Conservation (phyloP, 108 stramenopile genomes). For the Fistulifera pelliculosa region DNA sequence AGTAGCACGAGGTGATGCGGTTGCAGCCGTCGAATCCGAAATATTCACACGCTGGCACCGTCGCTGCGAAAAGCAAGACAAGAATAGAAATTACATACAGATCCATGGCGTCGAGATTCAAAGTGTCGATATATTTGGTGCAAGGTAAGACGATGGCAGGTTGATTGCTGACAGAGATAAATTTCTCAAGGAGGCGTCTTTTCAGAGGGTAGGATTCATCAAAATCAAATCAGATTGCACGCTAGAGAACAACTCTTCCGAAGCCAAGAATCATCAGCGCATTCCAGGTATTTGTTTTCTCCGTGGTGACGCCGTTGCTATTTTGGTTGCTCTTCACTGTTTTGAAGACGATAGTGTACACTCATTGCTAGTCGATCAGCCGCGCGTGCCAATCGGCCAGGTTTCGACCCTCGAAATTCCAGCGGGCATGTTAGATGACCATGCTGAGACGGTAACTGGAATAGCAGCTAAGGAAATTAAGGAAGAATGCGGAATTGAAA, state of each 20-base stretch:
- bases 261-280: background rate
- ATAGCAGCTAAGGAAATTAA: constrained; percentile 26
- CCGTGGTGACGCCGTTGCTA: constrained; percentile 23
- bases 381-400: constrained; percentile 27
- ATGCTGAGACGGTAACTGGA: constrained; percentile 10
- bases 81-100: constrained; percentile 6
- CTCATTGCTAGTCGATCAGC: constrained; percentile 30
- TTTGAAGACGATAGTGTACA: constrained; percentile 8
- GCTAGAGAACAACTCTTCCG: background rate
- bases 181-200: background rate
- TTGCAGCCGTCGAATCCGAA: background rate
- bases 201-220: constrained; percentile 26
- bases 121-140: constrained; percentile 31
- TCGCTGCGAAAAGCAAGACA: constrained; percentile 9
- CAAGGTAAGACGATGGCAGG: background rate
- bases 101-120: constrained; percentile 28
- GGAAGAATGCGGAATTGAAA: constrained; percentile 17
- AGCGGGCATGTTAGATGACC: constrained; percentile 31
- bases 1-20: background rate
- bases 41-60: constrained; percentile 15
- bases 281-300: constrained; percentile 35
- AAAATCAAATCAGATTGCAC: constrained; percentile 25
- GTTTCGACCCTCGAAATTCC: constrained; percentile 27
- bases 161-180: background rate
- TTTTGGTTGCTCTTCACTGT: constrained; percentile 25